A percentile compares a stretch with the other conserved stretches of the same genome.
These are phyloP conservation scores for Mycena crocata DNA, from an alignment of 768 basidiomycete species.

Conservation along the genomic window DNA sequence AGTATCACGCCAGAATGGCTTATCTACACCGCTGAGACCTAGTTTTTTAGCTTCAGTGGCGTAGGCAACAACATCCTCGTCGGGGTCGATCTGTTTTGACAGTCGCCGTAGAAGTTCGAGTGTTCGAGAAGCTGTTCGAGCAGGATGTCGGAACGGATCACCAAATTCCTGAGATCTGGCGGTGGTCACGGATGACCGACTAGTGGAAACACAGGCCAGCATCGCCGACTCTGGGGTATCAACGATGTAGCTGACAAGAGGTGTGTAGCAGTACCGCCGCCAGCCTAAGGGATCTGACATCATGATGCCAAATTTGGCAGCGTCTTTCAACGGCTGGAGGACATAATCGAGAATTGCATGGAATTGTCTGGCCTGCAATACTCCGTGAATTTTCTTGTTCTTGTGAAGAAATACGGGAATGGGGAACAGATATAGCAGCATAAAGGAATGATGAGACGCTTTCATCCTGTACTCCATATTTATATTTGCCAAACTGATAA, in stretches of 20 bases:
- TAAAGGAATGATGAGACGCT: constrained; percentile 28
- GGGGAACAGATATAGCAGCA: constrained; percentile 34
- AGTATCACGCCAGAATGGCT: too few relatives aligned
- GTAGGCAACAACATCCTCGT: too few relatives aligned
- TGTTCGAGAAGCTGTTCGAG: too few relatives aligned
- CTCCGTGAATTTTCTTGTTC: constrained; percentile 24
- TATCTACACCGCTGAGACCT: too few relatives aligned
- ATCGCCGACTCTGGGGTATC: constrained; percentile 30
- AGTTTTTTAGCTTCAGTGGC: too few relatives aligned
- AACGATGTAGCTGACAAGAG: constrained; percentile 29
- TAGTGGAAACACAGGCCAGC: constrained; percentile 28
- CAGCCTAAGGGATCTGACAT: constrained; percentile 22
- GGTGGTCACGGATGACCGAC: constrained; percentile 24
- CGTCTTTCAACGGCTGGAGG: constrained; percentile 30
- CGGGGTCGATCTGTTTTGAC: too few relatives aligned
- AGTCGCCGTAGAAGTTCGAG: too few relatives aligned
- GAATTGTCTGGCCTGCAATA: constrained; percentile 36
- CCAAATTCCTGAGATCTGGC: constrained; percentile 31
- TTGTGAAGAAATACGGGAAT: constrained; percentile 33
- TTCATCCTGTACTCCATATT: constrained; percentile 26
- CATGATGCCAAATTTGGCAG: constrained; percentile 11
- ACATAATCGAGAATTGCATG: constrained; percentile 34
- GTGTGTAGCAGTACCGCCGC: constrained; percentile 19
- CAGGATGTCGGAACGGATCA: neutral
- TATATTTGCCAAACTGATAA: constrained; percentile 34